phyloP scores from a whole-genome alignment of 2,329 filamentous ascomycete genomes.

The Aaosphaeria arxii region DNA sequence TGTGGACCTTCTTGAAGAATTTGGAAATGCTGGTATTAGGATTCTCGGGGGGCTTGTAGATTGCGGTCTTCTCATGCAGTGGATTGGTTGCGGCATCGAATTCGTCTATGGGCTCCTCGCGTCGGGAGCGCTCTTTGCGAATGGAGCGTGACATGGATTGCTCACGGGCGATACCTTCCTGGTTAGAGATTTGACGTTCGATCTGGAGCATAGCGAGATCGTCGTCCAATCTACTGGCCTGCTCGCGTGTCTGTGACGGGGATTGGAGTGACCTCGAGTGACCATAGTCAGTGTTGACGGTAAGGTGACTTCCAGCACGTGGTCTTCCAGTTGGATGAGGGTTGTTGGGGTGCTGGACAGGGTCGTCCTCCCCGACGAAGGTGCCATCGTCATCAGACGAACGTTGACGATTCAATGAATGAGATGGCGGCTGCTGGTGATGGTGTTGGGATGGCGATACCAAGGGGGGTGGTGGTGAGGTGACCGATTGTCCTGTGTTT shows the following conservation, averaged over 20 bases:
- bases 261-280: constrained; percentile 39
- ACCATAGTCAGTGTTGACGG: constrained; percentile 45
- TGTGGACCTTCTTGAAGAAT: constrained; percentile 63
- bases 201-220: constrained; percentile 64
- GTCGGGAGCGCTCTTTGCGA: constrained; percentile 51
- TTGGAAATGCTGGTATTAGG: constrained; percentile 61
- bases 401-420: constrained; percentile 11
- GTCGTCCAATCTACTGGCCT: constrained; percentile 61
- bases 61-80: constrained; percentile 62
- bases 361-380: constrained; percentile 34
- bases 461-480: not conserved
- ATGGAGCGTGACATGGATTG: constrained; percentile 44
- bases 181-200: constrained; percentile 57
- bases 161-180: constrained; percentile 34
- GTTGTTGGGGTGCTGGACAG: constrained; percentile 23
- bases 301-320: constrained; percentile 44
- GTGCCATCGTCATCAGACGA: constrained; percentile 39
- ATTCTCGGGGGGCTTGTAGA: constrained; percentile 63
- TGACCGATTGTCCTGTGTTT: constrained; percentile 17
- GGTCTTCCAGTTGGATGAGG: constrained; percentile 7
- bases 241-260: constrained; percentile 57
- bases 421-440: too few species aligned
- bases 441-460: constrained; percentile 7
- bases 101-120: constrained; percentile 60
- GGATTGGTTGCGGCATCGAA: constrained; percentile 68